Evolutionary conservation across 2,329 filamentous ascomycete genomes (phyloP), one percentile per base, ranked within the genome.

Genomic region (Diaporthe sp.): DNA sequence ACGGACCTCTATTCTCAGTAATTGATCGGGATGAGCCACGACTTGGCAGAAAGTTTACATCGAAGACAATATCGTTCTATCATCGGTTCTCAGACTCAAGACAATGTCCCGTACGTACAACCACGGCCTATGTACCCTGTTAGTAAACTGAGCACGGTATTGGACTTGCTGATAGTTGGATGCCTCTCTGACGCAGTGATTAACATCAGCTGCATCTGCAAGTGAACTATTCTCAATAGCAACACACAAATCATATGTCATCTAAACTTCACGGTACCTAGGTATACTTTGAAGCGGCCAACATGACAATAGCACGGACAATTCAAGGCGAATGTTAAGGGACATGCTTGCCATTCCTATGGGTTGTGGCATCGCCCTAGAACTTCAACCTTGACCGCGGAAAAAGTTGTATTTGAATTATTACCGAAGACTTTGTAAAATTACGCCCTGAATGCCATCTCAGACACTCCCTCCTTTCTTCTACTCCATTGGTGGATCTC

Each of bases 401-500:
- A 15, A 39, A 9, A 28, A 7, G 6, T 12, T 19, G 1, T 4
- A 8, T 28, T 46, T 46, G 39, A 28, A 7, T 3, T 22, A 19
- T 31, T 6, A 19, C 15, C 19, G 4, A 10, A 65, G 31, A 2
- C 17, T 22, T 39, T 7, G 12, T n/a, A 17, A 10, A 12, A 13
- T 42, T 55, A 55, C 15, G 31, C 22, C 8, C 13, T 4, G 49
- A 28, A 55, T 12, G 15, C 8, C n/a, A 13, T 9, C 17, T 3
- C 49, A 19, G 34, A n/a, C 34, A 25, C 17, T 3, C 13, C 22
- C 31, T 70, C 65, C 65, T 70, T 70, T 15, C 65, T 70, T 22
- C 65, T 55, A 9, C 65, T 70, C 65, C 65, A 70, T 31, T 70
- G 65, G 34, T 70, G 65, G 4, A 53, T 55, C 34, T 53, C 65